Evolutionary conservation across 306 rosid genomes (phyloP), one percentile per base, ranked within the genome.

Genomic region (Elaeagnus macrophylla): DNA sequence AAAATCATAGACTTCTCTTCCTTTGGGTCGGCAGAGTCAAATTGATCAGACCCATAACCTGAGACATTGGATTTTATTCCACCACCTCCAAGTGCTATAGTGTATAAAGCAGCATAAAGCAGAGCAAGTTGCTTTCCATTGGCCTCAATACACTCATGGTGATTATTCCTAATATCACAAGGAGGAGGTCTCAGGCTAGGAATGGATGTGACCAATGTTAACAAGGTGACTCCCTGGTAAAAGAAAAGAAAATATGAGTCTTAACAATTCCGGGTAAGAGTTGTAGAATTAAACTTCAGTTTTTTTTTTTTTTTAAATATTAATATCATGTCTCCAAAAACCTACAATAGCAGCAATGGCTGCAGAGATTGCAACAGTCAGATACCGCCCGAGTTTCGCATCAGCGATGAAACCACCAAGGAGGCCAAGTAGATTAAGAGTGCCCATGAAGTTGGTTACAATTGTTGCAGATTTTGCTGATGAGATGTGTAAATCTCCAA

Each of bases 31-130:
- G 42, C 15, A 10, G 9, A 36, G 9, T 86, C 89, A 13, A 91
- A 86, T 53, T 91, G 96, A 14, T 86, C 96, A 0, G 95, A 82
- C 40, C 97, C 93, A 9, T 86, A 86, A 2, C 97, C 96, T 0
- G 97, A 86, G 42, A 91, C 96, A 38, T 86, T 91, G 12, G 96
- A 86, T 68, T 91, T 91, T 64, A 91, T 84, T 36, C 97, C 94
- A 17, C 97, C 97, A 3, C 94, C 96, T 0, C 96, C 97, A 1
- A 66, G 66, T 10, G 96, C 96, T 61, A 79, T 63, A 7, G 83
- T 74, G 48, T 82, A 91, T 9, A 91, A 81, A 35, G 97, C 96
- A 14, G 68, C 89, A 55, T 70, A 84, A 39, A 91, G 85, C 39
- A 91, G 41, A 32, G 73, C 68, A 25, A 86, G 50, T 49, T 91